Evolutionary conservation across 176 grass and related monocot species (phyloP), one percentile per base, ranked within the genome.

Genomic region (Tuctoria greenei): DNA sequence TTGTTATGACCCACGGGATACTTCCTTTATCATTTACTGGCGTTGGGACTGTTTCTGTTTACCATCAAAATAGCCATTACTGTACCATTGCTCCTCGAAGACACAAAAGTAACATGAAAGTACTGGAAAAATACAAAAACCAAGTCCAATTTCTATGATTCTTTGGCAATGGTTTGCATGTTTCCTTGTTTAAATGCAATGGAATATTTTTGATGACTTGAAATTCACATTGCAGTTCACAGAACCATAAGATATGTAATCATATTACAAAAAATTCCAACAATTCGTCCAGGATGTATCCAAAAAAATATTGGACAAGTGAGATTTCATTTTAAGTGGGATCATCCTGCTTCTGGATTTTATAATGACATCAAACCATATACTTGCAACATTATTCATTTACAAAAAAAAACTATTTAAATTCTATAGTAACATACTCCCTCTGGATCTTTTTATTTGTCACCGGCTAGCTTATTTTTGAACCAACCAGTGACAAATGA

Each of bases 171-270:
- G 65, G 8, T n/a, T 42, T 76, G 43, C 43, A 69, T 31, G 54
- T 69, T 76, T 51, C 23, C 24, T 68, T 77, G 65, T 43, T 70
- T 62, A 83, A 35, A 23, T 77, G 7, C 8, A 52, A 6, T 73
- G 12, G 26, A 66, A 65, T 42, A 83, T 59, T 44, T 57, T 26
- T 43, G 37, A 25, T 78, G 44, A 50, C 41, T 25, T 63, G 17
- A 44, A 42, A 73, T 13, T 74, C 55, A 18, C 4, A 56, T 74
- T 31, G 4, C 36, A 65, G 18, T 6, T 12, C 35, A 0, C 6
- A 65, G 26, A 73, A 73, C 46, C 16, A 64, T 64, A 64, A 72
- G 56, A 3, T 69, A 63, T 77, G 10, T 54, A 52, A 17, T 21
- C 20, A 40, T 40, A 75, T 47, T 14, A 59, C 8, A 49, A 15